Evolutionary conservation across 495 filamentous ascomycete genomes (phyloP), one percentile per base, ranked within the genome.

Genomic region (Hypoxylon fuscum): DNA sequence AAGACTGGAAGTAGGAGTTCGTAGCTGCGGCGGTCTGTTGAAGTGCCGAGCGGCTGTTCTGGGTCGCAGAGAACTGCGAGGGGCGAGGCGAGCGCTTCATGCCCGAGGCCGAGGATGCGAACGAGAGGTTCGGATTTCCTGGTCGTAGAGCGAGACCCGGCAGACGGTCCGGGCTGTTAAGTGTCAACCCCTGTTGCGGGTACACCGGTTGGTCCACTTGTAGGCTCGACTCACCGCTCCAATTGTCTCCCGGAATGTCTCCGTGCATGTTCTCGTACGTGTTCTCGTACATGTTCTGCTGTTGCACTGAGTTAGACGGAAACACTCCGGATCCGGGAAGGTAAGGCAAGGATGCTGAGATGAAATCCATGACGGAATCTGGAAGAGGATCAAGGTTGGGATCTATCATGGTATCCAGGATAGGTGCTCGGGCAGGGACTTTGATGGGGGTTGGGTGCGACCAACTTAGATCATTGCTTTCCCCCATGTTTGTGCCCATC

Each of bases 1-100:
- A 59, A 1, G 72, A 55, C 17, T 69, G 70, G 8, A 74, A 68
- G 34, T 75, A 79, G 9, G 69, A 55, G 58, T 69, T 70, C 31
- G 76, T 20, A 22, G 52, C 17, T 31, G 32, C 14, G 8, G 53
- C 32, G 42, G 66, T 60, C 8, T 62, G 51, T 50, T 69, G 69
- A 11, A 56, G 22, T 17, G 49, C 10, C 27, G 59, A 37, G 37
- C 42, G 37, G n/a, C 52, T 40, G 49, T 71, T 69, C 42, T 71
- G 70, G 23, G 71, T 68, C 14, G 62, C 60, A 18, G 29, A 22
- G 25, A 66, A 65, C 1, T 32, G 37, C 1, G 51, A 50, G 6
- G 57, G 20, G 6, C 55, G 15, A 2, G 69, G 56, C 3, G 67
- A 50, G 52, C 61, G 59, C 17, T 64, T 69, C 5, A 59, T 25